Evolutionary conservation across 352 stramenopile genomes (phyloP), one percentile per base, ranked within the genome.

Genomic region (Thalassiosira exigua): DNA sequence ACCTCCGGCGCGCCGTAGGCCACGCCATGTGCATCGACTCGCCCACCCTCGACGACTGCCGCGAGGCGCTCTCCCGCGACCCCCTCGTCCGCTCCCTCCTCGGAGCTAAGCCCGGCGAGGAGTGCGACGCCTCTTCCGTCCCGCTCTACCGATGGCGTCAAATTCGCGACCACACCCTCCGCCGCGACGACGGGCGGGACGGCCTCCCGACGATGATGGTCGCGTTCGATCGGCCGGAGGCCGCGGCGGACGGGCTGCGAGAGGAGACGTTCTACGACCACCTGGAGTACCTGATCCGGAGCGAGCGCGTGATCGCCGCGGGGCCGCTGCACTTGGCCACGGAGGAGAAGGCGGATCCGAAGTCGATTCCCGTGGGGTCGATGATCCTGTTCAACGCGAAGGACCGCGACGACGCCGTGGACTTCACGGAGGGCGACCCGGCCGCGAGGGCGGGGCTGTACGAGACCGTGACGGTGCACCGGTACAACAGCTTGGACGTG

Each of bases 321-420:
- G 88, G 88, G 2, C 78, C 88, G 5, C 58, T 93, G 9, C 84
- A 92, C 73, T 54, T 90, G 3, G 75, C 88, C 0, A 93, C 84
- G 0, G 68, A 88, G 50, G 60, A 85, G 26, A 93, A 93, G 69
- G 82, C 85, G 33, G 85, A 93, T 81, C 75, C 77, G n/a, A 72
- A 73, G 4, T 87, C 79, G 26, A 74, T 87, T 14, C 58, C 85
- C 17, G 66, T 91, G 3, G 88, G 88, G 26, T 82, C 88, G 54
- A 68, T 93, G 14, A 76, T 93, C 29, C 60, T 93, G 36, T 92
- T 93, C 71, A 93, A 93, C 79, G 88, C 88, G 0, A 72, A 82
- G 60, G 54, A 89, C 73, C 82, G 84, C 19, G 68, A 87, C 1
- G 70, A 89, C 65, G 88, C 88, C 5, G 80, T 92, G 56, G 24